Percentiles rank a stretch among this genome's conserved stretches.
phyloP scores from a whole-genome alignment of 805 yeast species.

The Yamadazyma sp. region DNA sequence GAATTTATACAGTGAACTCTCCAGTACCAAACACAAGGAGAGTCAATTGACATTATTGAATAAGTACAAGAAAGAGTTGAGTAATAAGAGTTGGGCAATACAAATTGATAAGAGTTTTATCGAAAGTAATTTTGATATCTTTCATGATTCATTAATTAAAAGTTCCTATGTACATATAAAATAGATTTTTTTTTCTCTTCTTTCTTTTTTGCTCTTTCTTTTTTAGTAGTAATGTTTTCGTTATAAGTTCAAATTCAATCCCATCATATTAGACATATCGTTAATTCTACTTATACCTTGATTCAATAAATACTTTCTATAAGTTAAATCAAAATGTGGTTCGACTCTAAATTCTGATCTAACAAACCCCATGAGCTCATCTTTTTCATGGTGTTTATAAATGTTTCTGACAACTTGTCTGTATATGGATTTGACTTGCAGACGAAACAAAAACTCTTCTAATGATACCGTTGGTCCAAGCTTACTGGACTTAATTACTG shows the following conservation, averaged over 20 bases:
- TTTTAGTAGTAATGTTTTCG: not conserved
- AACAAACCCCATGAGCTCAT: constrained; percentile 29
- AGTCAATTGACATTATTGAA: constrained; percentile 13
- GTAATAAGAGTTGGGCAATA: constrained; percentile 1
- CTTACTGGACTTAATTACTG: constrained; percentile 2
- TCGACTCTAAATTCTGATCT: constrained; percentile 33
- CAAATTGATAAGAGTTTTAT: constrained; percentile 5
- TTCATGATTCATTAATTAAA: constrained; percentile 12
- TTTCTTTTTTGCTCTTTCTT: not conserved
- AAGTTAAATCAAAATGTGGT: constrained; percentile 26
- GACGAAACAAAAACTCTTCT: constrained; percentile 40
- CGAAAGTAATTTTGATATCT: constrained; percentile 9
- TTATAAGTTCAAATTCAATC: constrained; percentile 12
- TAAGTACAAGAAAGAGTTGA: constrained; percentile 5
- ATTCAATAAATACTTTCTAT: constrained; percentile 35
- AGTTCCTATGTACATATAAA: constrained; percentile 8
- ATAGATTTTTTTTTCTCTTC: not conserved
- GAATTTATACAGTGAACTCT: constrained; percentile 5
- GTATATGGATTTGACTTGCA: constrained; percentile 30
- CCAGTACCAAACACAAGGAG: constrained; percentile 2
- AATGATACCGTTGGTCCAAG: constrained; percentile 22
- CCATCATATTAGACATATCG: constrained; percentile 23
- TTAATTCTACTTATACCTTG: constrained; percentile 28
- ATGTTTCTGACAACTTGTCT: constrained; percentile 30
- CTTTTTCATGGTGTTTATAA: constrained; percentile 34